Percentiles rank a stretch among this genome's conserved stretches.
These are phyloP conservation scores for Huntiella savannae DNA, from an alignment of 2,329 filamentous ascomycete genomes.

Conservation along the genomic window DNA sequence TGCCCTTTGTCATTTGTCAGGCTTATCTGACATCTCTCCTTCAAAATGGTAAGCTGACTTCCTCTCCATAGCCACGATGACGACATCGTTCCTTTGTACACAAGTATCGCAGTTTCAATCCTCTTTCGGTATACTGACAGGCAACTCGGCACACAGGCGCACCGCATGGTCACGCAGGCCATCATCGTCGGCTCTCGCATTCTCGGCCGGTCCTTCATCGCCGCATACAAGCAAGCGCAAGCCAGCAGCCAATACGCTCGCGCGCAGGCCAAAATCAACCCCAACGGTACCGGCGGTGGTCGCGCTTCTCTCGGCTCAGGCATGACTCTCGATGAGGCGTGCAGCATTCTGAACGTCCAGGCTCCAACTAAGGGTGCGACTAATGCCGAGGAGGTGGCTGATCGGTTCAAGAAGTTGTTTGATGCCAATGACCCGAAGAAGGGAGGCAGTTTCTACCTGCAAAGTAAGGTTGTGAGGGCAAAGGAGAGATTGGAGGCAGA, in stretches of 20 bases:
- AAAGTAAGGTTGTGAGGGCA: conserved; percentile 87
- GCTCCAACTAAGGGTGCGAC: conserved; percentile 53
- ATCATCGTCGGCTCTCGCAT: conserved; percentile 80
- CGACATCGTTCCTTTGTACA: too few species aligned
- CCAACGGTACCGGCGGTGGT: conserved; percentile 24
- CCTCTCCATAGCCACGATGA: too few species aligned
- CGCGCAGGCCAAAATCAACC: conserved; percentile 43
- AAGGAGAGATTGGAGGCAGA: conserved; percentile 85
- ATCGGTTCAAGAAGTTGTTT: conserved; percentile 85
- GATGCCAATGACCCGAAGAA: conserved; percentile 89
- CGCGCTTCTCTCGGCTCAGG: conserved; percentile 40
- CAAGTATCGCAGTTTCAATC: too few species aligned
- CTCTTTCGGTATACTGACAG: too few species aligned
- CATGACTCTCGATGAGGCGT: conserved; percentile 88
- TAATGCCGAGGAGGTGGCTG: conserved; percentile 61
- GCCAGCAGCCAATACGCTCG: conserved; percentile 69
- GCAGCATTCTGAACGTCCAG: conserved; percentile 90
- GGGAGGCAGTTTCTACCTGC: conserved; percentile 92
- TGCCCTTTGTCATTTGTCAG: too few species aligned
- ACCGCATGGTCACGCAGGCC: conserved; percentile 62
- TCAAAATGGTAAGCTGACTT: too few species aligned
- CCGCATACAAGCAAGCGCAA: conserved; percentile 89
- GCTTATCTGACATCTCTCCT: too few species aligned
- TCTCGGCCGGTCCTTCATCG: conserved; percentile 76
- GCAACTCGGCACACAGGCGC: conserved; percentile 6